phyloP scores from a whole-genome alignment of 768 basidiomycete species.

The Stropharia rugosoannulata region DNA sequence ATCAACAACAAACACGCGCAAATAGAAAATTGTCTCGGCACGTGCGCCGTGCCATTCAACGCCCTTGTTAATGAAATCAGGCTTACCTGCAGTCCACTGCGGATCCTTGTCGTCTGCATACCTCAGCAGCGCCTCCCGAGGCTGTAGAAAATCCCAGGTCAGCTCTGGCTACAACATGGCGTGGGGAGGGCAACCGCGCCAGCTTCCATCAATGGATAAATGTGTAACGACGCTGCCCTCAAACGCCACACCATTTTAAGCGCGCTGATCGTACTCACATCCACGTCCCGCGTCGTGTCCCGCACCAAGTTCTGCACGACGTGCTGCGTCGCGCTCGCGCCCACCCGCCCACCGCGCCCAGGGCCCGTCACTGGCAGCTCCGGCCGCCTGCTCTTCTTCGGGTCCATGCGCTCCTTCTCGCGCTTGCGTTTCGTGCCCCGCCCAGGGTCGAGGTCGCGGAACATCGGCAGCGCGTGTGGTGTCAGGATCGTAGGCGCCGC shows the following conservation, averaged over 20 bases:
- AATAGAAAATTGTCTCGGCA: constrained; percentile 33
- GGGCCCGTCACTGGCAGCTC: constrained; percentile 92
- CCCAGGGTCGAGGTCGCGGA: constrained; percentile 76
- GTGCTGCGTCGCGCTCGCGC: constrained; percentile 96
- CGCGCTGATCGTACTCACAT: constrained; percentile 63
- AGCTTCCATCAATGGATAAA: constrained; percentile 25
- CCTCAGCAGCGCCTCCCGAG: constrained; percentile 93
- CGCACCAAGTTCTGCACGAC: constrained; percentile 93
- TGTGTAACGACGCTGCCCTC: constrained; percentile 19
- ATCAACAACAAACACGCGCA: constrained; percentile 46
- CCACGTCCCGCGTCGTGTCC: constrained; percentile 88
- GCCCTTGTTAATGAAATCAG: constrained; percentile 14
- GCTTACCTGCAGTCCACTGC: constrained; percentile 81
- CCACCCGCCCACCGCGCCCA: constrained; percentile 91
- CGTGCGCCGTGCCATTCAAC: constrained; percentile 24
- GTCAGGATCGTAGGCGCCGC: constrained; percentile 88
- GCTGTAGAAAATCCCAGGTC: constrained; percentile 49
- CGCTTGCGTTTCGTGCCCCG: constrained; percentile 83
- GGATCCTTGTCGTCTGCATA: constrained; percentile 86
- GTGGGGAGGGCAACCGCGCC: constrained; percentile 22
- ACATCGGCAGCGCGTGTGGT: constrained; percentile 91
- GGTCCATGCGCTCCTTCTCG: constrained; percentile 87
- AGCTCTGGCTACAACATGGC: constrained; percentile 19
- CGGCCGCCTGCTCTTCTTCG: constrained; percentile 89
- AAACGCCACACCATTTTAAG: constrained; percentile 13